A percentile compares a stretch with the other conserved stretches of the same genome.
Conservation (phyloP, 352 stramenopile genomes). For the Phytophthora chlamydospora region DNA sequence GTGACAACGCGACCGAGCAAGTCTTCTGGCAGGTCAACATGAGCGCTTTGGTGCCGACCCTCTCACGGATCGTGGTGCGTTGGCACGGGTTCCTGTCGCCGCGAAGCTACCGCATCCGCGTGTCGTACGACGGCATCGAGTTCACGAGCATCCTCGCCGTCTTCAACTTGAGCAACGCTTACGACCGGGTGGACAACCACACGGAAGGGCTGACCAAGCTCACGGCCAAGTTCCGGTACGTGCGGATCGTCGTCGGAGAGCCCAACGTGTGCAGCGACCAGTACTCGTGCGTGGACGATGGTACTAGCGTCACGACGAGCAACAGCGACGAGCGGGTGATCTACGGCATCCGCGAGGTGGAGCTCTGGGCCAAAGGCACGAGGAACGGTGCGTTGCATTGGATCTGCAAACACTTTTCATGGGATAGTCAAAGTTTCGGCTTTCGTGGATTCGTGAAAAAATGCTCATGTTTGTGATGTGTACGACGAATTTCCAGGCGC, state of each 20-base stretch:
- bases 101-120: slow-evolving; percentile 56
- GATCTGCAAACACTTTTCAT: no score
- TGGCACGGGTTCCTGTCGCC: slow-evolving; percentile 81
- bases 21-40: slow-evolving; percentile 85
- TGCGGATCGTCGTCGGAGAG: slow-evolving; percentile 57
- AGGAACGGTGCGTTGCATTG: slow-evolving; percentile 47
- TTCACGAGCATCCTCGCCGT: slow-evolving; percentile 68
- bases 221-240: slow-evolving; percentile 54
- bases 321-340: slow-evolving; percentile 63
- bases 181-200: slow-evolving; percentile 77
- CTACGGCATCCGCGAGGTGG: slow-evolving; percentile 82
- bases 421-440: no score
- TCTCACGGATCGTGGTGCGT: slow-evolving; percentile 70
- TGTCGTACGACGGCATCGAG: slow-evolving; percentile 63
- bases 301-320: slow-evolving; percentile 12
- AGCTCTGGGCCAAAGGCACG: slow-evolving; percentile 65
- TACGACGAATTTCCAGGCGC: slow-evolving; percentile 11
- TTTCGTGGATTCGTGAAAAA: slow-evolving; percentile 10
- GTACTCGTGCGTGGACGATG: slow-evolving; percentile 51
- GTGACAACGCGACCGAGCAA: slow-evolving; percentile 43
- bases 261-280: slow-evolving; percentile 56
- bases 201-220: slow-evolving; percentile 49
- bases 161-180: slow-evolving; percentile 43
- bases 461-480: slow-evolving; percentile 17
- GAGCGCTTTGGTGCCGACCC: slow-evolving; percentile 42